phyloP scores from a whole-genome alignment of 345 rosid genomes.

The Litchi chinensis region DNA sequence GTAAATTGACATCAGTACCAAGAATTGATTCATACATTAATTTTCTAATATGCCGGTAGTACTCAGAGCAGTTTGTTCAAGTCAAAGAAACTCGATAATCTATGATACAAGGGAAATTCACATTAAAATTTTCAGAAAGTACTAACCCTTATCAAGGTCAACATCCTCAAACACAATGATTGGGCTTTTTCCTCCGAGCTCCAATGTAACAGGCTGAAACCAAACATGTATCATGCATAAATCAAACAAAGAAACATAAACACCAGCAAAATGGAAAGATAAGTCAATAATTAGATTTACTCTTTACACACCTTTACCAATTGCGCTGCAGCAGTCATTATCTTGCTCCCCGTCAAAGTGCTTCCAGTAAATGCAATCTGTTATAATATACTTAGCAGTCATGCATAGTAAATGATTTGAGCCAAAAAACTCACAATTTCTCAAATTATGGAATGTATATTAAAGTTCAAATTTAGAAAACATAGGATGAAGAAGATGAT shows the following conservation, averaged over 20 bases:
- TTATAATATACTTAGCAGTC: constrained; percentile 23
- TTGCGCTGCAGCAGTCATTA: constrained; percentile 86
- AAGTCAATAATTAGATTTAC: neutral
- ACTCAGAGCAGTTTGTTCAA: constrained; percentile 13
- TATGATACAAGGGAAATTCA: neutral
- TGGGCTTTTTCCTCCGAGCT: constrained; percentile 98
- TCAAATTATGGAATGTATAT: neutral
- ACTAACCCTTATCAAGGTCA: constrained; percentile 82
- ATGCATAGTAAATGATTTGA: constrained; percentile 20
- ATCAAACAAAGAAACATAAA: constrained; percentile 7
- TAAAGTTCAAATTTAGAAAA: constrained; percentile 23
- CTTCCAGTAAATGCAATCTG: constrained; percentile 98
- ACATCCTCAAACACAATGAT: constrained; percentile 90
- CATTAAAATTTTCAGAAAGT: constrained; percentile 16
- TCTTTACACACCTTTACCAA: constrained; percentile 65
- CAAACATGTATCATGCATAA: constrained; percentile 18
- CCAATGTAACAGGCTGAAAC: constrained; percentile 84
- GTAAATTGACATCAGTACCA: constrained; percentile 1
- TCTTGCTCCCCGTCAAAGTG: constrained; percentile 79
- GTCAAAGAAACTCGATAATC: constrained; percentile 3
- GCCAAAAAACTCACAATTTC: neutral
- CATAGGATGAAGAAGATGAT: constrained; percentile 10
- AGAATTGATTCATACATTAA: neutral
- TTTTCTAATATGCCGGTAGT: constrained; percentile 10
- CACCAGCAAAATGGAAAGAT: constrained; percentile 3